Base-by-base conservation (phyloP, 139 green algal species). In the Chlorella ohadii region DNA sequence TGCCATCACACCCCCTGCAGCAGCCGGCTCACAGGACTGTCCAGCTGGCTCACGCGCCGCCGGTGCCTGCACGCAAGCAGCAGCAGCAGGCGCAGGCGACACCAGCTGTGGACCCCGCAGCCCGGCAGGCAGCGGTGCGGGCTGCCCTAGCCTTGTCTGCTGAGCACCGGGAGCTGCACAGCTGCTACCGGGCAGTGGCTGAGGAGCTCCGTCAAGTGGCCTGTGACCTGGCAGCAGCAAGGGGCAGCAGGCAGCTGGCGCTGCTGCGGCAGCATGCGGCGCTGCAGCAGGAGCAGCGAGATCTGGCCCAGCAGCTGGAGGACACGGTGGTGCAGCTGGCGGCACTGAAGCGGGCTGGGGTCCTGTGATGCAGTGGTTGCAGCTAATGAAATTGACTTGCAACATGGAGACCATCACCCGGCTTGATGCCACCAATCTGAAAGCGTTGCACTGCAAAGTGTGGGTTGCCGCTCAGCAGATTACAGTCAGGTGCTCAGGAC, bases 331-430 rank as follows among this genome's bases (percentile, higher is more conserved):
- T 41, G 55, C 80, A 79, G 55, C 80, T 85, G 55, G 44, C 70
- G 16, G 80, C 80, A 11, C 55, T 79, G 27, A 59, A 38, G 56
- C 68, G 56, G 19, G 36, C 68, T 15, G 68, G 56, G 28, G 70
- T 85, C 28, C 34, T 80, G 34, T 85, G 70, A 79, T 38, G 70
- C 67, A 22, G n/a, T n/a, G n/a, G n/a, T n/a, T n/a, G n/a, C n/a
- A n/a, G n/a, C n/a, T n/a, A n/a, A n/a, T n/a, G n/a, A n/a, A n/a
- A n/a, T n/a, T n/a, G n/a, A n/a, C n/a, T n/a, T n/a, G n/a, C n/a
- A n/a, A n/a, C n/a, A n/a, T n/a, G n/a, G n/a, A n/a, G n/a, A n/a
- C n/a, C n/a, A n/a, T n/a, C n/a, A n/a, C n/a, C n/a, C n/a, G n/a
- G n/a, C n/a, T n/a, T n/a, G n/a, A n/a, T n/a, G n/a, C n/a, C n/a